Evolutionary conservation across 164 flowering plant genomes (phyloP), one percentile per base, ranked within the genome.

Genomic region (Annona squamosa): DNA sequence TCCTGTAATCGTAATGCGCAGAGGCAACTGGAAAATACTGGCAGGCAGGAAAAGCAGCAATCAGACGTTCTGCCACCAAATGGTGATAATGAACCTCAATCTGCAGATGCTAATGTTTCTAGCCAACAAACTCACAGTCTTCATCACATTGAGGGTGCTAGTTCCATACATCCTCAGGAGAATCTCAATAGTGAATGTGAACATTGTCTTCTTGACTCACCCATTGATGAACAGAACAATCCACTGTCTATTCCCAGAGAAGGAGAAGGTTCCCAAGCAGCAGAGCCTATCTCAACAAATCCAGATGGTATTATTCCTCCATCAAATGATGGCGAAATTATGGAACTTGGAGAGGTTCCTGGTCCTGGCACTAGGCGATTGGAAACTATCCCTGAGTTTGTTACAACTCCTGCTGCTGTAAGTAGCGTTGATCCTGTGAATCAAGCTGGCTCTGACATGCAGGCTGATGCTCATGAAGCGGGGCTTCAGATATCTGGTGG

Each of bases 281-380:
- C 76, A 71, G 90, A 84, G 72, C 76, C 75, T 52, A 74, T 79
- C 76, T 69, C 78, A 42, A 72, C 76, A 61, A 81, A 84, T 67
- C 81, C 80, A 10, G 73, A 73, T 74, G 77, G 78, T 42, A 52
- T 74, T 63, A 77, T 84, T 48, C 64, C 46, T 71, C 43, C 73
- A 43, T 71, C 75, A 48, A 75, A 79, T 83, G 85, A 67, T 52
- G 78, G 67, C 74, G 91, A 82, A 72, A 78, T 52, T 77, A 87
- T 88, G 91, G 94, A 89, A 71, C 81, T 80, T 74, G 89, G 84
- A 26, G 89, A 84, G 45, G 84, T 79, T 46, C 76, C 81, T 81
- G 82, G 74, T 19, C 3, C 73, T 72, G 62, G 74, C 45, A 47
- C 37, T 82, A 83, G 75, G 69, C 77, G 69, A 70, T 71, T 79